Evolutionary conservation across 2,329 filamentous ascomycete genomes (phyloP).

Genomic region (Hypoxylon sp.): DNA sequence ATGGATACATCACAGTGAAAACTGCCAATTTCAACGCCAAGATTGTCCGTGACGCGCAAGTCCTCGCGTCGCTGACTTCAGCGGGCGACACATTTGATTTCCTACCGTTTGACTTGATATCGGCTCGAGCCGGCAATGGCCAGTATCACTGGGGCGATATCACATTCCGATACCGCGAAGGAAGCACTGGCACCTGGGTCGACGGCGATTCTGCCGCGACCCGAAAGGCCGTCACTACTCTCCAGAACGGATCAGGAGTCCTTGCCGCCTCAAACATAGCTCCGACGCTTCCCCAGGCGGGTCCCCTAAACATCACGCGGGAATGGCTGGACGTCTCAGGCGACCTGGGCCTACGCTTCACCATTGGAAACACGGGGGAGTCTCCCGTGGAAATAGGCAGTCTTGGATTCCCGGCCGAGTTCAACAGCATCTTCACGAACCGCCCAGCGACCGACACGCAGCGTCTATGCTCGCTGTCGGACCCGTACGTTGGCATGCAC

Average conservation of each 20-base stretch:
- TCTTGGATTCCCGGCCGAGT: constrained; percentile 71
- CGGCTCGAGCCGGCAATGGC: constrained; percentile 63
- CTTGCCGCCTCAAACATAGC: constrained; percentile 60
- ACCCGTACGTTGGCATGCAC: constrained; percentile 73
- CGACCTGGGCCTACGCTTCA: constrained; percentile 68
- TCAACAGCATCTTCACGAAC: constrained; percentile 74
- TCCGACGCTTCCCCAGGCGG: constrained; percentile 58
- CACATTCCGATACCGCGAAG: constrained; percentile 67
- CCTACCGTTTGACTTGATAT: constrained; percentile 66
- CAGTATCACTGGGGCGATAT: constrained; percentile 73
- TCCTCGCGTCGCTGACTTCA: constrained; percentile 64
- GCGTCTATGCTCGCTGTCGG: constrained; percentile 67
- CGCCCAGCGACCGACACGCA: constrained; percentile 65
- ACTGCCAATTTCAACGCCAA: constrained; percentile 61
- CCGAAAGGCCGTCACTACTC: constrained; percentile 56
- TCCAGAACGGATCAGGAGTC: constrained; percentile 46
- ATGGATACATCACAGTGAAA: constrained; percentile 59
- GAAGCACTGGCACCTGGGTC: constrained; percentile 60
- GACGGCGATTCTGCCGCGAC: constrained; percentile 62
- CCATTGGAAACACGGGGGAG: constrained; percentile 62
- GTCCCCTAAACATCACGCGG: constrained; percentile 64
- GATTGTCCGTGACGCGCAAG: constrained; percentile 62
- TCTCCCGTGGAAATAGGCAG: constrained; percentile 67
- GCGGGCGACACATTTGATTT: constrained; percentile 65
- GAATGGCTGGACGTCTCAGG: constrained; percentile 65